Evolutionary conservation across 2,329 filamentous ascomycete species (phyloP), one percentile per base, ranked within the genome.

Genomic region (Ascocoryne sarcoides): DNA sequence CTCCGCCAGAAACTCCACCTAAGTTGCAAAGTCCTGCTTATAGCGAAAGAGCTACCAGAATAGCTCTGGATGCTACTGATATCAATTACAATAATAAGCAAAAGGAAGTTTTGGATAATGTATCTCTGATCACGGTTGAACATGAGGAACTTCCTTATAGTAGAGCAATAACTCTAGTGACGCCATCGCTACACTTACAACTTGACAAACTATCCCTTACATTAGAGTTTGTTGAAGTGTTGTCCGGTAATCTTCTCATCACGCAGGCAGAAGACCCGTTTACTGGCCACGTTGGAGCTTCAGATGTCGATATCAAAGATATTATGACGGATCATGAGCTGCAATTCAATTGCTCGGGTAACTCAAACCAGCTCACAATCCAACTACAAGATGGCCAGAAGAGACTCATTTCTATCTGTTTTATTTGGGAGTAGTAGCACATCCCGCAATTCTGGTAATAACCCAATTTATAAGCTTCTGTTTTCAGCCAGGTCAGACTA

Each of bases 1-100:
- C 36, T 38, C 36, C 28, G 19, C 36, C 18, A 10, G 32, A 10
- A 30, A 23, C 36, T 10, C 36, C 36, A 7, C 10, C 21, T n/a
- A 16, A 38, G 14, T 14, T n/a, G n/a, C n/a, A n/a, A n/a, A n/a
- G n/a, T n/a, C n/a, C 16, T 21, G 4, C 14, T 36, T 7, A 36
- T 15, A 30, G 15, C 36, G 14, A 29, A 10, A 29, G 12, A 17
- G 16, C 29, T 21, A 29, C 14, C 12, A 5, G 5, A 12, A 10
- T 30, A 16, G 36, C 23, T 10, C 7, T 16, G 12, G 5, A 5
- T 15, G 12, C 12, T 14, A 15, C 5, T 31, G 12, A 5, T n/a
- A 31, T 5, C 12, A 12, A 31, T 5, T 17, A 14, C 4, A 32
- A n/a, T 17, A 14, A 14, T 15, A 3, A 3, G 8, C 30, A 32